These are phyloP conservation scores for Sclerotinia spermophila DNA, from an alignment of 2,329 filamentous ascomycete species.

Conservation along the genomic window DNA sequence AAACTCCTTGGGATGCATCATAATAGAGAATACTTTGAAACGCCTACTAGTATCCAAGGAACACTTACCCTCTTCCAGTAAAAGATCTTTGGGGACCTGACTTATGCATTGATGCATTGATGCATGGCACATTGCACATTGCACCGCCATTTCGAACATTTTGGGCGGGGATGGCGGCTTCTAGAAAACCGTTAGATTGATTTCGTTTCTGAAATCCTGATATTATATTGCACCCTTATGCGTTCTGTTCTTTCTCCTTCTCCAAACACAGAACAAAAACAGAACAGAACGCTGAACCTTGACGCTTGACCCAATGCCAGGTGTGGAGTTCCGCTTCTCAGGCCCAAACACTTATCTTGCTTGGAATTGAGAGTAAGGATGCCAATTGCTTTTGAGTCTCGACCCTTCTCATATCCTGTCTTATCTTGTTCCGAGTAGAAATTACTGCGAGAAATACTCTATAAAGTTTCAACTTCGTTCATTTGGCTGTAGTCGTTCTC, in stretches of 20 bases:
- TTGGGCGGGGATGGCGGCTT: slow-evolving; percentile 11
- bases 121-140: too few species aligned
- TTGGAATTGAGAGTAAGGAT: neutral
- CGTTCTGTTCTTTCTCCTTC: slow-evolving; percentile 4
- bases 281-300: neutral
- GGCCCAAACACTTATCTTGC: neutral
- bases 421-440: neutral
- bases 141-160: slow-evolving; percentile 12
- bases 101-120: slow-evolving; percentile 12
- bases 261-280: too few species aligned
- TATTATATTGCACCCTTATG: neutral
- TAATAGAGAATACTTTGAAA: neutral
- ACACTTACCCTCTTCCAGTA: neutral
- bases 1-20: neutral
- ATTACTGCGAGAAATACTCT: neutral
- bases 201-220: neutral
- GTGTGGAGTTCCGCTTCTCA: neutral
- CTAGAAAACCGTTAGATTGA: slow-evolving; percentile 10
- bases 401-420: too few species aligned
- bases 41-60: neutral
- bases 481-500: neutral
- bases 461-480: neutral
- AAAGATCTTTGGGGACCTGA: slow-evolving; percentile 3
- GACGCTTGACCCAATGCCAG: too few species aligned
- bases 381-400: neutral